Percentiles rank a stretch among this genome's conserved stretches.
These are phyloP conservation scores for Rhodosporidiobolus sp. DNA, from an alignment of 768 basidiomycete species.

Conservation along the genomic window DNA sequence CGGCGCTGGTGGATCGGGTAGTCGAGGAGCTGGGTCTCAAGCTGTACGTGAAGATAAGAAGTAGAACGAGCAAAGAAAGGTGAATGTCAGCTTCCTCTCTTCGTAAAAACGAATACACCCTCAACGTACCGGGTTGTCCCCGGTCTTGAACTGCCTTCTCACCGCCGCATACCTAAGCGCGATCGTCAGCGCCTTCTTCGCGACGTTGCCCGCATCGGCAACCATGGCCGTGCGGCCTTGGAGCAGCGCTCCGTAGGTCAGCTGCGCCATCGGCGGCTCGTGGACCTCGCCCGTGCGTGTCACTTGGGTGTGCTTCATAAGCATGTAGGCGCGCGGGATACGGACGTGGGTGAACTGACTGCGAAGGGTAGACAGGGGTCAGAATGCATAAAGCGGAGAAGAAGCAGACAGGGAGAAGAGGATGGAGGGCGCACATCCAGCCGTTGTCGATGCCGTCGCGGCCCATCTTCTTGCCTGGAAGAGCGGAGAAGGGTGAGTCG, in stretches of 20 bases:
- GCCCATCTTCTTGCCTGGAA: slow-evolving; percentile 53
- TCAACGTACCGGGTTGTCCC: slow-evolving; percentile 47
- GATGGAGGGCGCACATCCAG: slow-evolving; percentile 41
- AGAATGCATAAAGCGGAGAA: background rate
- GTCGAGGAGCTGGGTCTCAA: slow-evolving; percentile 53
- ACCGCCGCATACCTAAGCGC: slow-evolving; percentile 53
- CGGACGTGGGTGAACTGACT: slow-evolving; percentile 52
- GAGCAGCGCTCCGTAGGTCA: slow-evolving; percentile 54
- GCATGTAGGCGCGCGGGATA: slow-evolving; percentile 52
- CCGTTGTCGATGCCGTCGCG: slow-evolving; percentile 52
- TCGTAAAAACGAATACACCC: background rate
- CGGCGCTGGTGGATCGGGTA: slow-evolving; percentile 52
- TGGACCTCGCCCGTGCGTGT: slow-evolving; percentile 50
- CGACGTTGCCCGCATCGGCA: slow-evolving; percentile 47
- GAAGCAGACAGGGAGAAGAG: too few relatives aligned
- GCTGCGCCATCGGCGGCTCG: slow-evolving; percentile 52
- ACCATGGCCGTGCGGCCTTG: slow-evolving; percentile 46
- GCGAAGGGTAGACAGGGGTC: background rate
- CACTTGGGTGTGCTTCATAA: slow-evolving; percentile 55
- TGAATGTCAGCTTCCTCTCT: too few relatives aligned
- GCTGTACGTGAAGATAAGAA: slow-evolving; percentile 26
- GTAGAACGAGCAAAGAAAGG: background rate
- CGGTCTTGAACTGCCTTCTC: slow-evolving; percentile 51
- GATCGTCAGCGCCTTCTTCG: slow-evolving; percentile 54
- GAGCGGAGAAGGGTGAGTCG: background rate